Conservation (phyloP, 1,139 yeast species). For the Taiozyma sp. region DNA sequence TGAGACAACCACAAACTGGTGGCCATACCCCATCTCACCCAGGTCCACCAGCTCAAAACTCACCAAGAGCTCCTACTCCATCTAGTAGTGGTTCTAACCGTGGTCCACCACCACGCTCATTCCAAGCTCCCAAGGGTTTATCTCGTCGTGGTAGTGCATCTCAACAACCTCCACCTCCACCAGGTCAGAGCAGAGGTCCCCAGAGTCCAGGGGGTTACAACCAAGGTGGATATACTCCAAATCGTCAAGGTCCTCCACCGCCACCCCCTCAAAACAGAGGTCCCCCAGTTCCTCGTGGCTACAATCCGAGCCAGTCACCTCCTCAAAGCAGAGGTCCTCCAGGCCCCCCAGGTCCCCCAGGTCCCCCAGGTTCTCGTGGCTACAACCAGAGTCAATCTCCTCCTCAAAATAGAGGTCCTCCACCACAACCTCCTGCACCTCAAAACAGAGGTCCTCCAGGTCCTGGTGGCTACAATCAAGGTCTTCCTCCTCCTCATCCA, state of each 20-base stretch:
- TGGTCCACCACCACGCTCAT: not conserved
- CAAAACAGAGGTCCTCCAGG: not conserved
- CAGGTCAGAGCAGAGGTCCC: not conserved
- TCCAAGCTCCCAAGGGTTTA: conserved; percentile 2
- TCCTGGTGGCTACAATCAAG: not conserved
- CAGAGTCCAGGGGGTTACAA: not conserved
- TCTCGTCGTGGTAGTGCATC: not conserved
- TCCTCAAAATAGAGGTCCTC: not conserved
- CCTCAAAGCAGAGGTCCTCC: not conserved
- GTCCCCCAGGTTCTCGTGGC: not conserved
- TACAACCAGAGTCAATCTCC: not conserved
- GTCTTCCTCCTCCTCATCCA: conserved; percentile 1
- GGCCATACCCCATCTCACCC: not conserved
- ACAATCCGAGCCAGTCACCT: not conserved
- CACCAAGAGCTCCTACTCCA: not conserved
- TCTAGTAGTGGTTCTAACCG: not conserved
- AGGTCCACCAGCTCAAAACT: not conserved
- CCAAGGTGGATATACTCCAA: not conserved
- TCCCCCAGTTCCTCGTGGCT: not conserved
- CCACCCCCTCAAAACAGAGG: not conserved
- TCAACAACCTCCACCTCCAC: not conserved
- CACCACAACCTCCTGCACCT: not conserved
- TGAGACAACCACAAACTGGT: not conserved
- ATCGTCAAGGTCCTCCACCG: not conserved
- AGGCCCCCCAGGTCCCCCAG: too few species aligned